These are phyloP conservation scores for Saitozyma sp. DNA, from an alignment of 768 basidiomycete genomes.

Conservation along the genomic window DNA sequence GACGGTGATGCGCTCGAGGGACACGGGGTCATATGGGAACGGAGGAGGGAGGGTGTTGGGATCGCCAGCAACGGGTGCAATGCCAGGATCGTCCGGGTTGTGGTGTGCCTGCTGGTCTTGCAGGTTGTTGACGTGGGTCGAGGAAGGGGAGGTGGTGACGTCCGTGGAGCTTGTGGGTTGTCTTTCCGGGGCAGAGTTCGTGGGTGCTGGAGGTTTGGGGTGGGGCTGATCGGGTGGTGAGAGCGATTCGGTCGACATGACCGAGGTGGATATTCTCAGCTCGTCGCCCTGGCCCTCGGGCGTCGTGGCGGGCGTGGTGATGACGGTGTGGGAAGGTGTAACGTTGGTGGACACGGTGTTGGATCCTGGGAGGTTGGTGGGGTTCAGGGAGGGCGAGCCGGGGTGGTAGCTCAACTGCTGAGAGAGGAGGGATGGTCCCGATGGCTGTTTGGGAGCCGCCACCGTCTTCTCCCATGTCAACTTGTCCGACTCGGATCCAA, in stretches of 20 bases:
- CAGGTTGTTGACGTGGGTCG: slow-evolving; percentile 45
- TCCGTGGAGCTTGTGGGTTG: slow-evolving; percentile 24
- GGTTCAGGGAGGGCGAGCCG: slow-evolving; percentile 23
- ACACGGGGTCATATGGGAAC: slow-evolving; percentile 50
- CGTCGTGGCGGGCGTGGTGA: slow-evolving; percentile 46
- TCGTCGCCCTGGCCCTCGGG: slow-evolving; percentile 31
- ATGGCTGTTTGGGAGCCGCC: slow-evolving; percentile 31
- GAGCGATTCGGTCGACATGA: slow-evolving; percentile 42
- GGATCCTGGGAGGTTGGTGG: slow-evolving; percentile 11
- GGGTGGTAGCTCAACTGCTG: slow-evolving; percentile 59
- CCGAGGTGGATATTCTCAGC: slow-evolving; percentile 42
- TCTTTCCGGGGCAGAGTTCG: slow-evolving; percentile 13
- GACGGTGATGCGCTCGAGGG: slow-evolving; percentile 69
- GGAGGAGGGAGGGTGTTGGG: slow-evolving; percentile 55
- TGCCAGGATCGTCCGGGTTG: slow-evolving; percentile 32
- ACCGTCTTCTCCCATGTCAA: slow-evolving; percentile 49
- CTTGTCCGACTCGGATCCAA: slow-evolving; percentile 33
- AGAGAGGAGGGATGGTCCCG: slow-evolving; percentile 70
- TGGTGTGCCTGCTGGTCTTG: slow-evolving; percentile 44
- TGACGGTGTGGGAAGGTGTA: slow-evolving; percentile 32
- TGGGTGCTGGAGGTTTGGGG: not conserved
- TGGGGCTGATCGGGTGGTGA: slow-evolving; percentile 22
- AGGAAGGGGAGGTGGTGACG: slow-evolving; percentile 32
- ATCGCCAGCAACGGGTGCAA: slow-evolving; percentile 54
- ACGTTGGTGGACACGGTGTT: slow-evolving; percentile 26